Evolutionary conservation across 805 yeast species (phyloP), one percentile per base, ranked within the genome.

Genomic region (Starmera amethionina): DNA sequence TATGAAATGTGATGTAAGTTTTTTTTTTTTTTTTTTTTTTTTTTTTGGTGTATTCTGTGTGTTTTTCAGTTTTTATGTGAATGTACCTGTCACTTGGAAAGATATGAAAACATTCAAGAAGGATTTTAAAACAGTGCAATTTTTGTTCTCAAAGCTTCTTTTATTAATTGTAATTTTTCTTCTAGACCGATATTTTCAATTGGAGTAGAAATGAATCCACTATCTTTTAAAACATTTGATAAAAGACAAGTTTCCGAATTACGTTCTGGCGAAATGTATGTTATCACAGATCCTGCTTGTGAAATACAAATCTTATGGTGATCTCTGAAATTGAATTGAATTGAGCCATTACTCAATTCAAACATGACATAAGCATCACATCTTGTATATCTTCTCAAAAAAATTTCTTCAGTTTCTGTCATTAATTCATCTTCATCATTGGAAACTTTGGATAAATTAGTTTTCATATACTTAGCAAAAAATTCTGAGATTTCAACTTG

Each of bases 301-400:
- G 89, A 82, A 32, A 90, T 59, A 43, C 94, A 79, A 41, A 89
- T 64, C 63, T 93, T 93, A 62, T 83, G 89, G 56, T 93, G 98
- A 63, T 93, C 97, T 59, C 82, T 82, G 64, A 93, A 93, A 63
- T 93, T 93, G 66, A 89, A 89, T 61, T 93, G 98, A 61, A 84
- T 78, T 34, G 87, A 80, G 16, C 96, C 96, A 56, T 88, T 86
- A 55, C 95, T 85, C 66, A 93, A 65, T 59, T 87, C 90, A 65
- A 93, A 93, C 94, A 89, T 83, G 41, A 89, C 86, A 58, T 75
- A 86, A 46, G 78, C 80, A 36, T 78, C 73, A 40, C 80, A 78
- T 59, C 97, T 78, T 19, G 86, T 77, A 56, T 84, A 87, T 51
- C 94, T 73, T 65, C 93, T 78, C 48, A 90, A 69, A 58, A 83